A percentile compares a stretch with the other conserved stretches of the same genome.
phyloP scores from a whole-genome alignment of 1,284 basidiomycete species.

The Neolentinus lepideus region DNA sequence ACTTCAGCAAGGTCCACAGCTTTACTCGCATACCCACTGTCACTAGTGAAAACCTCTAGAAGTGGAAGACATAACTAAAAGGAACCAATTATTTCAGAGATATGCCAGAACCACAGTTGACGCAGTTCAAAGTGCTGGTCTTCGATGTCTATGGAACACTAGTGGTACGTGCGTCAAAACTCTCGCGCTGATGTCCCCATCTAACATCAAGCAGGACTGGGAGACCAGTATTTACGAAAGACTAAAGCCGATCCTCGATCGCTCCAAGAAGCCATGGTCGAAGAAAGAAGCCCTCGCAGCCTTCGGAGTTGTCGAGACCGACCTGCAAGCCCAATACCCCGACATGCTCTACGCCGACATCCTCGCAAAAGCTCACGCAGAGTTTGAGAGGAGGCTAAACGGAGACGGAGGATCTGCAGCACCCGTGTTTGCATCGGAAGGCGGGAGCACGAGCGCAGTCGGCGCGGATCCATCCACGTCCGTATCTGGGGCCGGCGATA shows the following conservation, averaged over 20 bases:
- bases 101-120: constrained; percentile 16
- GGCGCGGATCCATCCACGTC: constrained; percentile 9
- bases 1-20: too few species aligned
- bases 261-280: constrained; percentile 34
- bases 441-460: constrained; percentile 4
- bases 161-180: constrained; percentile 28
- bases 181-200: not conserved
- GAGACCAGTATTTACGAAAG: constrained; percentile 54
- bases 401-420: constrained; percentile 8
- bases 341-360: constrained; percentile 53
- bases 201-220: constrained; percentile 49
- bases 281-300: constrained; percentile 44
- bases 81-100: not conserved
- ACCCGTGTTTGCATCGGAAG: constrained; percentile 7
- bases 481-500: not conserved
- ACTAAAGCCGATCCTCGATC: constrained; percentile 40
- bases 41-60: too few species aligned
- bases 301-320: constrained; percentile 45
- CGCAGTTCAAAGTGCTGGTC: constrained; percentile 42
- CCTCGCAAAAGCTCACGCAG: constrained; percentile 45
- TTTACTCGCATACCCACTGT: too few species aligned
- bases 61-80: too few species aligned
- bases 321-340: constrained; percentile 51
- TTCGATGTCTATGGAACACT: constrained; percentile 72
- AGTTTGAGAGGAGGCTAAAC: constrained; percentile 24